phyloP scores from a whole-genome alignment of 495 filamentous ascomycete species.

The Penicillium arizonense region DNA sequence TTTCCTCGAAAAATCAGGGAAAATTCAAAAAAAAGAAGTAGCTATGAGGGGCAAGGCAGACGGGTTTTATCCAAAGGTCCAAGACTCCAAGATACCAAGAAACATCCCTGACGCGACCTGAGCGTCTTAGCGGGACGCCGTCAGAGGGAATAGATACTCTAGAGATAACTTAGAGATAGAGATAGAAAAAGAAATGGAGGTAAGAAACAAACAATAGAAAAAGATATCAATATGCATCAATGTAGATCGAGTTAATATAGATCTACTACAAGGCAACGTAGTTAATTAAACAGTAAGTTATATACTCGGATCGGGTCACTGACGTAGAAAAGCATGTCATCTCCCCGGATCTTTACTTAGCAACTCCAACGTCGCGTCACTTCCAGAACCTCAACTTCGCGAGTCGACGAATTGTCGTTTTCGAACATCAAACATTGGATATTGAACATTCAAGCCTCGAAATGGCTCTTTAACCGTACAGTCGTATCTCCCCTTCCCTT shows the following conservation, averaged over 20 bases:
- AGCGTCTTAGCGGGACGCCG: slow-evolving; percentile 1
- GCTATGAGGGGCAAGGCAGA: slow-evolving; percentile 17
- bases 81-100: neutral
- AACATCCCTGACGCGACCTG: slow-evolving; percentile 4
- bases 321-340: no score
- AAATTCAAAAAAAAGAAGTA: neutral
- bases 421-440: no score
- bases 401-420: no score
- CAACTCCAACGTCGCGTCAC: no score
- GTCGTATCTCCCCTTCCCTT: neutral
- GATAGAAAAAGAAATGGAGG: neutral
- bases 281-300: no score
- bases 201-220: neutral
- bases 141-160: no score
- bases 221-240: no score
- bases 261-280: no score
- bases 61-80: neutral
- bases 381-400: no score
- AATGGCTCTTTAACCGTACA: neutral
- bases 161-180: neutral
- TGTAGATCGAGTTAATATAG: no score
- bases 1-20: slow-evolving; percentile 6
- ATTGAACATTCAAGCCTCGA: neutral
- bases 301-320: no score
- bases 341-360: no score